phyloP scores from a whole-genome alignment of 306 rosid genomes.

The Astragalus glycyphyllos region DNA sequence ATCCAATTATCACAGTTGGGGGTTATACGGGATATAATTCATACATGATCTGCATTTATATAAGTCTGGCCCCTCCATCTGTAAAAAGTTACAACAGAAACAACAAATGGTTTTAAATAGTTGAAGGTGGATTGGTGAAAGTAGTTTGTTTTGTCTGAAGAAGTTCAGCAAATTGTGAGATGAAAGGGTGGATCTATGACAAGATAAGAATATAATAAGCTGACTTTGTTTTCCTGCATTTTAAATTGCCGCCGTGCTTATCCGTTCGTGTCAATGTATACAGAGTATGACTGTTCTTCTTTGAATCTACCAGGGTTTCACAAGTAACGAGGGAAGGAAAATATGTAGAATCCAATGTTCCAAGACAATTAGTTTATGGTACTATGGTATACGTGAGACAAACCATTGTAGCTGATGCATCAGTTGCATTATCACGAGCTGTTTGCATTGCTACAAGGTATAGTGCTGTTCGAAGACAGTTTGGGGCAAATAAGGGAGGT shows the following conservation, averaged over 20 bases:
- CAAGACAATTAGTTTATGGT: conserved; percentile 91
- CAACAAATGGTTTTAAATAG: conserved; percentile 9
- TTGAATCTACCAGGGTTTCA: conserved; percentile 71
- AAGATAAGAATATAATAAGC: conserved; percentile 12
- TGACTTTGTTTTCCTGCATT: neutral
- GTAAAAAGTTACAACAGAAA: conserved; percentile 6
- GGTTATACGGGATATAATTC: conserved; percentile 30
- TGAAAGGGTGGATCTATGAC: conserved; percentile 22
- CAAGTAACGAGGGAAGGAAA: conserved; percentile 93
- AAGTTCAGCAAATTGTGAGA: conserved; percentile 17
- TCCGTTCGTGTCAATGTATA: conserved; percentile 20
- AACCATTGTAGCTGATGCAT: conserved; percentile 91
- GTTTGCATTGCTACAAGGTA: conserved; percentile 98
- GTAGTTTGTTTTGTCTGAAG: neutral
- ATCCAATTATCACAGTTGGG: conserved; percentile 21
- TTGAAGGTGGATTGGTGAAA: conserved; percentile 27
- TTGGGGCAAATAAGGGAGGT: conserved; percentile 72
- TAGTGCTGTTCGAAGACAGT: conserved; percentile 96
- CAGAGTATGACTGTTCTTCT: conserved; percentile 31
- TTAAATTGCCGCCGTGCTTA: conserved; percentile 22
- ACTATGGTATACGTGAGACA: conserved; percentile 96
- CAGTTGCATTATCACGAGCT: conserved; percentile 85
- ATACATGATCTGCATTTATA: conserved; percentile 11
- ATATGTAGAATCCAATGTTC: conserved; percentile 83
- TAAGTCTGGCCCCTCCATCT: conserved; percentile 8